Evolutionary conservation across 768 basidiomycete genomes (phyloP), one percentile per base, ranked within the genome.

Genomic region (Pholiota molesta): DNA sequence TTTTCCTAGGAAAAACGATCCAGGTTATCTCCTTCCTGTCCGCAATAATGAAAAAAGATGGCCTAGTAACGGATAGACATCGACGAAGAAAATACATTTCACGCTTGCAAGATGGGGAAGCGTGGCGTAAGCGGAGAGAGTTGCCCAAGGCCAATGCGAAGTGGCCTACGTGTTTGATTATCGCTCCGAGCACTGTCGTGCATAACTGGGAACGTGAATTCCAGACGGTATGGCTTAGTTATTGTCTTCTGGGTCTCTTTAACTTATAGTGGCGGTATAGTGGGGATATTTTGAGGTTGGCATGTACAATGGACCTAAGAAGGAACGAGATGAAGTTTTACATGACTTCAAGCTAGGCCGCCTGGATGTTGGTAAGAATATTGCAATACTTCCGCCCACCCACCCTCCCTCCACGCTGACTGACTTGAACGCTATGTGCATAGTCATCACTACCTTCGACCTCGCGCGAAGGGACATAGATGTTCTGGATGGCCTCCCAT

Each of bases 201-300:
- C 81, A 81, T 33, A 97, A 97, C 66, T 99, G 97, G 97, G 84
- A 88, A 66, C 78, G 96, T 29, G 97, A 99, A 73, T 87, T 98
- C 59, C 75, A 88, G 65, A 92, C 87, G 35, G 95, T 93, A 63
- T 56, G 75, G 72, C 29, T 1, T 21, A 16, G 5, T 49, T 5
- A 28, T 37, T 52, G 5, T 23, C 56, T 35, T 31, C 21, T 14
- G 60, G 23, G 17, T 14, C 26, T n/a, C 23, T 23, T 62, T 6
- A 33, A 23, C 56, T 66, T 28, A 57, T 52, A 52, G 13, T 58
- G 19, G 23, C 26, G 37, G 33, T 53, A 2, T 63, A 96, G 92
- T 99, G 97, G 97, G 92, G 93, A 0, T 96, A 95, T 72, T 96
- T 98, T 65, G 94, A 96, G 73, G 87, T 92, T 42, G 92, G 88